Conservation (phyloP, 225 moss, liverwort and hornwort genomes). For the Straminergon stramineum region DNA sequence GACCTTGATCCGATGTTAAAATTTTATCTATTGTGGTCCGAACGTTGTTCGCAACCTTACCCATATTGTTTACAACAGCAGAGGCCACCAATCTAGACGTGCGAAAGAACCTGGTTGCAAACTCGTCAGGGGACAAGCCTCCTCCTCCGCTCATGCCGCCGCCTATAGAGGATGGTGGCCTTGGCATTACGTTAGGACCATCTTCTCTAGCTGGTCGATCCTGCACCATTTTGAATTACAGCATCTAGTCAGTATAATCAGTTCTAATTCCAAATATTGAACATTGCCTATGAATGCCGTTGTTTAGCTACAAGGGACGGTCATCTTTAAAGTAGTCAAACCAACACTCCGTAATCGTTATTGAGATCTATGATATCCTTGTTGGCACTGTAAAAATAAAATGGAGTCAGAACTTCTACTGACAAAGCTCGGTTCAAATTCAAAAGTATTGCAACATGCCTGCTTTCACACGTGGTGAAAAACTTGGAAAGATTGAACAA, state of each 20-base stretch:
- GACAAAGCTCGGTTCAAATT: not conserved
- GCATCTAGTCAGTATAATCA: not conserved
- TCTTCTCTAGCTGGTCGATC: constrained; percentile 34
- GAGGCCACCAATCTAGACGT: constrained; percentile 47
- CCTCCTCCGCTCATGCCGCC: constrained; percentile 25
- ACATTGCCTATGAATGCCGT: not conserved
- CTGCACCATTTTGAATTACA: constrained; percentile 2
- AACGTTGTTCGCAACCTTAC: constrained; percentile 41
- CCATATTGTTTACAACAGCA: constrained; percentile 37
- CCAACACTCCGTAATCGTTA: not conserved
- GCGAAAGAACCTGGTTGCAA: constrained; percentile 50
- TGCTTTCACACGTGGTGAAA: not conserved
- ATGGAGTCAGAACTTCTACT: not conserved
- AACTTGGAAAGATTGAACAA: not conserved
- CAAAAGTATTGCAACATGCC: not conserved
- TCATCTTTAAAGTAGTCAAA: not conserved
- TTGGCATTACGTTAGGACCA: constrained; percentile 33
- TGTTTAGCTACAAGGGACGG: not conserved
- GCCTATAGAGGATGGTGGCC: constrained; percentile 41
- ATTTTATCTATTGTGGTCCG: constrained; percentile 48
- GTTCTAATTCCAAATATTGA: not conserved
- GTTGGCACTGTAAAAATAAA: too few species aligned
- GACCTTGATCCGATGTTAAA: constrained; percentile 43
- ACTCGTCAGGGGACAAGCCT: constrained; percentile 47
- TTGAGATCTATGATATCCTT: not conserved